Evolutionary conservation across 176 grass and related monocot species (phyloP).

Genomic region (Oropetium thomaeum): DNA sequence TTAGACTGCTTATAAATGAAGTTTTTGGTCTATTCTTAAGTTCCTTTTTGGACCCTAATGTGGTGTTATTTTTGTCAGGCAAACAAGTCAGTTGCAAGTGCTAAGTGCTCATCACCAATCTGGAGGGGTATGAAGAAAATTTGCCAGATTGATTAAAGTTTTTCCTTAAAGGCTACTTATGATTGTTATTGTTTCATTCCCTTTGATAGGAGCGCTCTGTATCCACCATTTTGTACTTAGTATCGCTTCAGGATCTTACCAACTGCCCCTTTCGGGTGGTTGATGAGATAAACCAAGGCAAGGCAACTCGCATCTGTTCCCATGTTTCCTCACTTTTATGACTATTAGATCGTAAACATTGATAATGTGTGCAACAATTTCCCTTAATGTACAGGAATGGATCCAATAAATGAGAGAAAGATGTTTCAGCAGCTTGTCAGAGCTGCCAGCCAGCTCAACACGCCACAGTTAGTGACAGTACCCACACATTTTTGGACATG

Average conservation of each 20-base stretch:
- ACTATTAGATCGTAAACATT: slow-evolving; percentile 4
- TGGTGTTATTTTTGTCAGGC: slow-evolving; percentile 48
- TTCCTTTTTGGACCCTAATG: slow-evolving; percentile 2
- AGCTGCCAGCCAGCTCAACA: slow-evolving; percentile 86
- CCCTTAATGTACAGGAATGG: slow-evolving; percentile 64
- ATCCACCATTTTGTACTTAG: slow-evolving; percentile 93
- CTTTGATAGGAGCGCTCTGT: slow-evolving; percentile 81
- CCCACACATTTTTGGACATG: not conserved
- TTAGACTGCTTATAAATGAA: not conserved
- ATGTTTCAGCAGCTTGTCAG: slow-evolving; percentile 99
- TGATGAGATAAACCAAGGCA: slow-evolving; percentile 99
- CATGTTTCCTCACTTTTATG: not conserved
- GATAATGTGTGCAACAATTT: slow-evolving; percentile 8
- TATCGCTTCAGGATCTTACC: slow-evolving; percentile 97
- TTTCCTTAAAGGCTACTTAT: not conserved
- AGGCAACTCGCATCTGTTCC: not conserved
- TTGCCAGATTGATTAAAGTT: not conserved
- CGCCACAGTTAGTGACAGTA: slow-evolving; percentile 68
- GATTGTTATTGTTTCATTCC: slow-evolving; percentile 5
- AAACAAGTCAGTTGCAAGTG: slow-evolving; percentile 92
- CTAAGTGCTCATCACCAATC: slow-evolving; percentile 94
- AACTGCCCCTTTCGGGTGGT: slow-evolving; percentile 92
- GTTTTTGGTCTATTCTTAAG: not conserved
- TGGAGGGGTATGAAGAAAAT: slow-evolving; percentile 73
- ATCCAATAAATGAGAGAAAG: slow-evolving; percentile 97